Evolutionary conservation across 2,329 filamentous ascomycete species (phyloP).

Genomic region (Aspergillus transmontanensis): DNA sequence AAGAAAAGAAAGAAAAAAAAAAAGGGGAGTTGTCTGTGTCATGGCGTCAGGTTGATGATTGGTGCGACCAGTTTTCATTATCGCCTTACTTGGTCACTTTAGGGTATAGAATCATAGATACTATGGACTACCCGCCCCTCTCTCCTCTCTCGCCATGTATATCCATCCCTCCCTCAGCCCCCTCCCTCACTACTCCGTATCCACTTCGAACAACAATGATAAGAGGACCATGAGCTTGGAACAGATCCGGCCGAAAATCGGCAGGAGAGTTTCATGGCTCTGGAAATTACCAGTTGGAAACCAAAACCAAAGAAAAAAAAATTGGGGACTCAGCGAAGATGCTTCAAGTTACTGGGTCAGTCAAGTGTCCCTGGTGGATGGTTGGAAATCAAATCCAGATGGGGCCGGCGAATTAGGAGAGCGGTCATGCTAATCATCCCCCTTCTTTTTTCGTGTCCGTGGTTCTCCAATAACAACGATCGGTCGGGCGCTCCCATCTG

Average conservation of each 20-base stretch:
- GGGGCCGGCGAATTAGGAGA: slow-evolving; percentile 5
- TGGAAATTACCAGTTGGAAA: background rate
- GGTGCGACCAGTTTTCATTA: slow-evolving; percentile 3
- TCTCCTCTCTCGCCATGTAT: background rate
- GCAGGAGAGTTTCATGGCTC: background rate
- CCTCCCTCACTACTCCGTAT: background rate
- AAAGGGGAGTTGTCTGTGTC: background rate
- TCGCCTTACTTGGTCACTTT: background rate
- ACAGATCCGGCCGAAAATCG: slow-evolving; percentile 3
- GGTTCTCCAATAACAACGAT: slow-evolving; percentile 17
- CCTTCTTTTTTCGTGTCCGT: slow-evolving; percentile 1
- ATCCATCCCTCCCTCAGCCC: background rate
- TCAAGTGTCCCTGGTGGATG: background rate
- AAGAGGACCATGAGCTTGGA: background rate
- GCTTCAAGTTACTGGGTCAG: background rate
- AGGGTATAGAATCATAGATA: too few relatives aligned
- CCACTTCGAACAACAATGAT: background rate
- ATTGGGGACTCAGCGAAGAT: background rate
- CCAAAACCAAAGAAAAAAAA: background rate
- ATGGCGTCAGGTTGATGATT: background rate
- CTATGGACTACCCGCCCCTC: background rate
- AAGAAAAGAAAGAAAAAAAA: background rate
- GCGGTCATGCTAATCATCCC: slow-evolving; percentile 10
- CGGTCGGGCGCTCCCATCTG: slow-evolving; percentile 15
- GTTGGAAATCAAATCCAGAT: background rate